These are phyloP conservation scores for Wickerhamiella azyma DNA, from an alignment of 805 yeast species.

Conservation along the genomic window DNA sequence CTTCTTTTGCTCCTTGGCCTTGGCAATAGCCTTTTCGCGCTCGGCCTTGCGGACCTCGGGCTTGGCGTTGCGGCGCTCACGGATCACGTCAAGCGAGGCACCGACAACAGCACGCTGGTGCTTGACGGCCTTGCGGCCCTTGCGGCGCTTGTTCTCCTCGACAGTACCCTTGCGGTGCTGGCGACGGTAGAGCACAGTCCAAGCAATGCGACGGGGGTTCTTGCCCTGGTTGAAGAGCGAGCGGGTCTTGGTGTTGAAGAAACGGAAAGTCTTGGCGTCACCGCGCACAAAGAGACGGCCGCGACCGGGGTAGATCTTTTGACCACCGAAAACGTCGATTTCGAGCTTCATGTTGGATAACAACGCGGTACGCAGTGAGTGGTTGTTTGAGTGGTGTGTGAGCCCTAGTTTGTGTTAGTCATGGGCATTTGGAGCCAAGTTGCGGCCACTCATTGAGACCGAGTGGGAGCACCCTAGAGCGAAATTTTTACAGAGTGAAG, in stretches of 20 bases:
- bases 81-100: constrained; percentile 96
- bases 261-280: constrained; percentile 99
- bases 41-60: constrained; percentile 97
- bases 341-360: constrained; percentile 80
- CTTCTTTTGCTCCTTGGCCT: constrained; percentile 44
- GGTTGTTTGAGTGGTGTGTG: constrained; percentile 1
- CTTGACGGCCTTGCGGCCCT: constrained; percentile 94
- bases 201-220: constrained; percentile 99
- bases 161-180: constrained; percentile 99
- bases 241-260: constrained; percentile 94
- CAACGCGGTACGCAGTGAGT: constrained; percentile 3
- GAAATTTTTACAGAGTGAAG: no score
- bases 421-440: neutral
- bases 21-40: constrained; percentile 75
- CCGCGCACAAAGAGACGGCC: constrained; percentile 99
- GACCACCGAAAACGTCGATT: constrained; percentile 98
- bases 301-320: constrained; percentile 99
- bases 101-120: constrained; percentile 99
- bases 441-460: no score
- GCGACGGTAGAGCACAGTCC: constrained; percentile 99
- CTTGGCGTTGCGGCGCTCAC: constrained; percentile 90
- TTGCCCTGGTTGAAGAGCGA: constrained; percentile 98
- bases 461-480: no score
- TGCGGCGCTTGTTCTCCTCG: constrained; percentile 96
- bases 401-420: neutral